Base-by-base conservation (phyloP, 108 stramenopile species). In the Cyclotella baltica region DNA sequence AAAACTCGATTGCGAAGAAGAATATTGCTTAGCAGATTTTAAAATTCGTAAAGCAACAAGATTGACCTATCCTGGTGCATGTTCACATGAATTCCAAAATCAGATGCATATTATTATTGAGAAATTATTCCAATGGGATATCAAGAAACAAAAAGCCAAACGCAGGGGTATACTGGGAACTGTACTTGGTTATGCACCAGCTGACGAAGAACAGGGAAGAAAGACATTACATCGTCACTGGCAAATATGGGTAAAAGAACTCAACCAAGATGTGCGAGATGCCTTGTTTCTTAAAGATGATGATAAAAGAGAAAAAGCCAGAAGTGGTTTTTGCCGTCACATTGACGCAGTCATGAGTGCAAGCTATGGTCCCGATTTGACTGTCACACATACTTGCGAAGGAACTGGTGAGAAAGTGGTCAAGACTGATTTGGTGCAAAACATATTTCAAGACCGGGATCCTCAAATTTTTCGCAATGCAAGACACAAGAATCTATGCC, bases 121-220 rank as follows among this genome's bases (percentile, higher is more conserved):
- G 36, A 28, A 34, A 11, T 25, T 75, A 2, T 57, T 75, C n/a
- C 31, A 43, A 38, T 75, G 74, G 74, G 55, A 75, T 6, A 50
- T 50, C 0, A 19, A 34, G 1, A 34, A 37, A 10, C 28, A 63
- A 35, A 37, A 52, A 2, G 50, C 36, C 2, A 75, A 75, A 57
- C 4, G 65, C 20, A 51, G 15, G 25, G 73, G 73, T 23, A 53
- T 74, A 6, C 34, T 74, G 28, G 73, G 73, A 31, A 64, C 2
- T 5, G 35, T 75, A 16, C 19, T 67, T 28, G 74, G 63, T 0
- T 75, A 20, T 34, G 30, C 37, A 5, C 47, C 29, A 38, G 64
- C 74, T 3, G 74, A 75, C 37, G 74, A 75, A 40, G 74, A 75
- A 58, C 65, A 75, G 47, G 74, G 74, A 40, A 35, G 74, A 1